Conservation (phyloP, 2,329 filamentous ascomycete species). For the Curvularia spicifera region DNA sequence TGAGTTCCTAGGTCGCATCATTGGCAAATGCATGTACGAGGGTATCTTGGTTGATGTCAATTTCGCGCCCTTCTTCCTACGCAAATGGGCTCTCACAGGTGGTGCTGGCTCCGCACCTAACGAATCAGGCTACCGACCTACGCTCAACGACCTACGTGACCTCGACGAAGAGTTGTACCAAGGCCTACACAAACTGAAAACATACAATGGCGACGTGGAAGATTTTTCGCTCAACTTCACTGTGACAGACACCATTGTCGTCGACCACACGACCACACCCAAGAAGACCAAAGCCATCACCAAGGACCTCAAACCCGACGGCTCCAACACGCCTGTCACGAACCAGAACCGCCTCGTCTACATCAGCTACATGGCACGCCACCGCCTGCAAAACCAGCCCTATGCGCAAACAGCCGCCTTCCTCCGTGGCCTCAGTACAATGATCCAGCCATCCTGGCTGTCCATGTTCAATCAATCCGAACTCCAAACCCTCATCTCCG, state of each 20-base stretch:
- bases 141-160: conserved; percentile 90
- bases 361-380: conserved; percentile 87
- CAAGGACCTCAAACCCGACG: conserved; percentile 76
- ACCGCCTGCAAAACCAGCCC: conserved; percentile 83
- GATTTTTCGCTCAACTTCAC: conserved; percentile 89
- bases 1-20: conserved; percentile 89
- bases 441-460: conserved; percentile 91
- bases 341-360: conserved; percentile 95
- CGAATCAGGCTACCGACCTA: conserved; percentile 81
- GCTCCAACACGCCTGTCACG: conserved; percentile 78
- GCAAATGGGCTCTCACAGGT: conserved; percentile 88
- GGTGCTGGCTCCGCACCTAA: conserved; percentile 67
- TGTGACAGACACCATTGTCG: conserved; percentile 71
- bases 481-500: conserved; percentile 89
- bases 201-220: conserved; percentile 79
- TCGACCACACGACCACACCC: conserved; percentile 39
- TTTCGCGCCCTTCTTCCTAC: conserved; percentile 93
- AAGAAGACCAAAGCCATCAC: conserved; percentile 67
- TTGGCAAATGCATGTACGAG: conserved; percentile 97
- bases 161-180: conserved; percentile 91
- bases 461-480: conserved; percentile 99
- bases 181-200: conserved; percentile 81
- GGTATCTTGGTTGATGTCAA: conserved; percentile 91
- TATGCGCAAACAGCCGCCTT: conserved; percentile 85
- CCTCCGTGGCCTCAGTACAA: conserved; percentile 80